These are phyloP conservation scores for Sarocladium oryzae DNA, from an alignment of 2,329 filamentous ascomycete genomes.

Conservation along the genomic window DNA sequence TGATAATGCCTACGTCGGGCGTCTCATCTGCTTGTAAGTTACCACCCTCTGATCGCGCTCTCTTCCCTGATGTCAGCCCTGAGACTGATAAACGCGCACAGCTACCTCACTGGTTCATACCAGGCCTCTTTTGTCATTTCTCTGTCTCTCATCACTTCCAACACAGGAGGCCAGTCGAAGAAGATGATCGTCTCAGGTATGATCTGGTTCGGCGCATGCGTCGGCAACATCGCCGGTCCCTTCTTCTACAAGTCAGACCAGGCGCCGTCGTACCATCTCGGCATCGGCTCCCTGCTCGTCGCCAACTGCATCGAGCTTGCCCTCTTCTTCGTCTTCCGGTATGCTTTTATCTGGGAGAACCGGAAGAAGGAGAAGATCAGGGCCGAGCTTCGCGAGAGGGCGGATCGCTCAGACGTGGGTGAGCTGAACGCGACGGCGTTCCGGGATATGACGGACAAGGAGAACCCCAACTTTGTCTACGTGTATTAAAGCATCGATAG, in stretches of 20 bases:
- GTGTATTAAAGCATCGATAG: constrained; percentile 32
- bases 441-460: constrained; percentile 33
- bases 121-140: constrained; percentile 15
- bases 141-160: constrained; percentile 41
- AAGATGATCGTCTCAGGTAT: constrained; percentile 59
- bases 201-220: constrained; percentile 53
- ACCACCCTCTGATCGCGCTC: too few species aligned
- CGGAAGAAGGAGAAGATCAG: constrained; percentile 28
- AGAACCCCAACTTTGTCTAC: constrained; percentile 36
- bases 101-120: constrained; percentile 27
- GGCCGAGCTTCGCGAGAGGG: constrained; percentile 22
- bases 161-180: constrained; percentile 51
- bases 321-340: constrained; percentile 32
- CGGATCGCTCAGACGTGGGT: constrained; percentile 12
- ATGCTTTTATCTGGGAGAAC: constrained; percentile 33
- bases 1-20: constrained; percentile 33
- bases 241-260: constrained; percentile 57
- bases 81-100: constrained; percentile 30
- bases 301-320: constrained; percentile 31
- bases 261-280: constrained; percentile 32
- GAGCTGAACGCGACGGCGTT: constrained; percentile 30
- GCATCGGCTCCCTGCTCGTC: constrained; percentile 24
- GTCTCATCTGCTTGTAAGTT: constrained; percentile 41
- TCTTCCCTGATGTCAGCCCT: too few species aligned
- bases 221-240: constrained; percentile 55